Conservation (phyloP, 106 monocot species). For the Dioscorea dumetorum region DNA sequence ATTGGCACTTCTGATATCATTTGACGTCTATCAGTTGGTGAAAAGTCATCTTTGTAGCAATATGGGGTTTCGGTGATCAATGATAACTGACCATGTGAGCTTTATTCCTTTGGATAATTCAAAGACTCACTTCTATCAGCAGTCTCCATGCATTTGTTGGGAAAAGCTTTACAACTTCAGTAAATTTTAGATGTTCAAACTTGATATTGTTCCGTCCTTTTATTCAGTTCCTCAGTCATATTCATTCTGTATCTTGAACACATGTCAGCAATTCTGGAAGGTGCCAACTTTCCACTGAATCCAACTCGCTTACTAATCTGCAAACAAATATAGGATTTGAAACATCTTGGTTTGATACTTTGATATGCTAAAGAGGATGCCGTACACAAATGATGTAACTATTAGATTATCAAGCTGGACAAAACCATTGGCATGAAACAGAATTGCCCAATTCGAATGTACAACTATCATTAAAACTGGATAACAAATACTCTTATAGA, state of each 20-base stretch:
- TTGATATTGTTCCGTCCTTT: slow-evolving; percentile 40
- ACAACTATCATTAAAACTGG: too few species aligned
- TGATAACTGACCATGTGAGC: slow-evolving; percentile 10
- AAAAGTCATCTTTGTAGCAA: slow-evolving; percentile 2
- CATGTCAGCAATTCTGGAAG: slow-evolving; percentile 29
- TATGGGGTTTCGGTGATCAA: not conserved
- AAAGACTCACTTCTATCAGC: not conserved
- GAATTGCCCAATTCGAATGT: too few species aligned
- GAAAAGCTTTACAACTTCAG: not conserved
- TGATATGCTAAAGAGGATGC: too few species aligned
- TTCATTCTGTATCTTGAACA: slow-evolving; percentile 37
- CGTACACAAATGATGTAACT: too few species aligned
- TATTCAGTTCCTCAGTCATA: slow-evolving; percentile 37
- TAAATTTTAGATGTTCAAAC: slow-evolving; percentile 54
- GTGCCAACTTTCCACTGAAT: slow-evolving; percentile 31
- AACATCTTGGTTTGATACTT: too few species aligned
- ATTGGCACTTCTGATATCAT: slow-evolving; percentile 1
- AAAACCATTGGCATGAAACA: too few species aligned
- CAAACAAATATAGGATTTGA: too few species aligned
- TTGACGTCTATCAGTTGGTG: slow-evolving; percentile 1
- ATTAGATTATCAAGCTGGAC: too few species aligned
- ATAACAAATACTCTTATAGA: too few species aligned
- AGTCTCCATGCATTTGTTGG: slow-evolving; percentile 19
- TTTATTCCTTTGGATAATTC: slow-evolving; percentile 8
- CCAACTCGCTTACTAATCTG: slow-evolving; percentile 55